These are phyloP conservation scores for Bisporella sp. DNA, from an alignment of 2,329 filamentous ascomycete species.

Conservation along the genomic window DNA sequence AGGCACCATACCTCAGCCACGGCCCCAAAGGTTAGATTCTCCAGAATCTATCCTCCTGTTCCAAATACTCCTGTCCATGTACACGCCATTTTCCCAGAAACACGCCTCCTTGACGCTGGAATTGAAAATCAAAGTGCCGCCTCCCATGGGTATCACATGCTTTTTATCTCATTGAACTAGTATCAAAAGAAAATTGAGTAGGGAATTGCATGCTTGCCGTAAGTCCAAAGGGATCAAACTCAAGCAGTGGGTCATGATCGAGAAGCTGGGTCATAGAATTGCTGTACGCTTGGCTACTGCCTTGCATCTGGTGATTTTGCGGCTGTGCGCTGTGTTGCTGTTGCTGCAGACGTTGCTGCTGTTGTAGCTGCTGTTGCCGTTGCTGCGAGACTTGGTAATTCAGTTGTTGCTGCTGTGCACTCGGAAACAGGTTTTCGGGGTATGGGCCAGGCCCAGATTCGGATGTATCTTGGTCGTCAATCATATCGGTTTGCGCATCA, in stretches of 20 bases:
- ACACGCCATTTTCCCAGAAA: too few relatives aligned
- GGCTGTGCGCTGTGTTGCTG: conserved; percentile 22
- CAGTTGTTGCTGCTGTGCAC: conserved; percentile 13
- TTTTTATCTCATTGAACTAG: conserved; percentile 29
- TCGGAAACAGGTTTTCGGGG: conserved; percentile 43
- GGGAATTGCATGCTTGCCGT: conserved; percentile 95
- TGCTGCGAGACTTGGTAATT: background rate
- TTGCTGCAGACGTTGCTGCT: conserved; percentile 25
- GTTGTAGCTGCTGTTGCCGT: conserved; percentile 1
- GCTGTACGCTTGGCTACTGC: conserved; percentile 32
- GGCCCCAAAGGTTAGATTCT: too few relatives aligned
- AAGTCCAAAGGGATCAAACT: conserved; percentile 83
- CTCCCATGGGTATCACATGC: conserved; percentile 22
- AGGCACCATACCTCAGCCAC: too few relatives aligned
- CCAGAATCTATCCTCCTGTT: too few relatives aligned
- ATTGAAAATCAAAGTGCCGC: background rate
- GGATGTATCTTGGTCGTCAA: conserved; percentile 70
- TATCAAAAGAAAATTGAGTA: conserved; percentile 69
- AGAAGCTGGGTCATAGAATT: conserved; percentile 39
- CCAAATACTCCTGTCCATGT: too few relatives aligned
- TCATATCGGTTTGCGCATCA: conserved; percentile 81
- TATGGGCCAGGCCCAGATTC: conserved; percentile 66
- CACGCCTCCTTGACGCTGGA: too few relatives aligned
- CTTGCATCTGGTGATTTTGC: conserved; percentile 32
- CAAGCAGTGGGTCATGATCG: conserved; percentile 70